phyloP scores from a whole-genome alignment of 108 stramenopile genomes.

The Chaetoceros tenuissimus region DNA sequence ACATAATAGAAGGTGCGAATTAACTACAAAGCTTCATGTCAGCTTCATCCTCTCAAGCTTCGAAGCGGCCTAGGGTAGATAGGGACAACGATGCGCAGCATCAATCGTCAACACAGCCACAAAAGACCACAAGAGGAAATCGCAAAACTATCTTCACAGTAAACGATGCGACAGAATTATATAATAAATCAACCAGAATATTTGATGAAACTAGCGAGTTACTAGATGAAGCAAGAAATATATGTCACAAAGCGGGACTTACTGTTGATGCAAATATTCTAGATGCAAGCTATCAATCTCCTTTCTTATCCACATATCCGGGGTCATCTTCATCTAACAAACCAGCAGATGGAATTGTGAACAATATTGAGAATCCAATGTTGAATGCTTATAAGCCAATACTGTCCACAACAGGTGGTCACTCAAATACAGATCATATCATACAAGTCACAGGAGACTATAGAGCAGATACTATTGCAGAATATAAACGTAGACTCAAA shows the following conservation, averaged over 20 bases:
- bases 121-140: too few relatives aligned
- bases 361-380: neutral
- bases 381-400: neutral
- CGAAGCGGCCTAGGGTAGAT: too few relatives aligned
- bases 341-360: neutral
- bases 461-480: conserved; percentile 49
- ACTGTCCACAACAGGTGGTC: conserved; percentile 50
- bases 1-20: too few relatives aligned
- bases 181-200: neutral
- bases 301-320: neutral
- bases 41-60: too few relatives aligned
- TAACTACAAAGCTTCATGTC: too few relatives aligned
- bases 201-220: neutral
- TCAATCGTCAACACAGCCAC: too few relatives aligned
- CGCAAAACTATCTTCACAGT: neutral
- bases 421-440: conserved; percentile 14
- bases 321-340: neutral
- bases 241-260: conserved; percentile 39
- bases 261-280: conserved; percentile 32
- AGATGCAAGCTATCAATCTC: conserved; percentile 10
- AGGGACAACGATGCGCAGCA: too few relatives aligned
- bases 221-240: conserved; percentile 15
- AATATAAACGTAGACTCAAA: conserved; percentile 48
- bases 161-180: neutral
- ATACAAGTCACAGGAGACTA: conserved; percentile 40